Base-by-base conservation (phyloP, 2,329 filamentous ascomycete genomes). In the Cladophialophora exuberans region DNA sequence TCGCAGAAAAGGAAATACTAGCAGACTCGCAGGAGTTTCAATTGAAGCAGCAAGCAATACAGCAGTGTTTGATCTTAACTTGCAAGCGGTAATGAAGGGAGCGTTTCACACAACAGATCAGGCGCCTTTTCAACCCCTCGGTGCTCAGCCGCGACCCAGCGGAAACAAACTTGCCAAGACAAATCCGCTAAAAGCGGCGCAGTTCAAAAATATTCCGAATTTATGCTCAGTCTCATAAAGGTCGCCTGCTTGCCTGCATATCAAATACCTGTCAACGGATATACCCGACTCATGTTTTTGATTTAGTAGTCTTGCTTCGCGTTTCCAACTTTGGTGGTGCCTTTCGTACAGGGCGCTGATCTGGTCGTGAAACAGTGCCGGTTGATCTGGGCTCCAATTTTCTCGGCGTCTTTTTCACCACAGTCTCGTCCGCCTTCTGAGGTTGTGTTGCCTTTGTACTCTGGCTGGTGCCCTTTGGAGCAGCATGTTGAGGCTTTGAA, bases 321-420 rank as follows among this genome's bases (percentile, higher is more conserved):
- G 45, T 25, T 35, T 51, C 52, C 22, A 56, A 39, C 38, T 56
- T 56, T 11, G 52, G 35, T 20, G 52, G 52, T 28, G 28, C 31
- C 28, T 26, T 52, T 45, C 52, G 46, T 44, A 31, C 20, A 15
- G 46, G 11, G 13, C 46, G 9, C 9, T 35, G 52, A 28, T 11
- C 36, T 7, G 52, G 30, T 35, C 42, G 35, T 30, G 46, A 36
- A 23, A 38, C 26, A 4, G 25, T 33, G 13, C 22, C 23, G 44
- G 23, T 56, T 13, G 46, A 43, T 26, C 38, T 50, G 20, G 15
- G 15, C 38, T 56, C 45, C 38, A 51, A 28, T 20, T 56, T 56
- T 25, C 25, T 44, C 2, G 46, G 52, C n/a, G 15, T 31, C 44
- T 41, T 31, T 18, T 38, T 42, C 18, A 35, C 30, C 6, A 26